Evolutionary conservation across 2,329 filamentous ascomycete genomes (phyloP).

Genomic region (Fusarium tanahbumbuense): DNA sequence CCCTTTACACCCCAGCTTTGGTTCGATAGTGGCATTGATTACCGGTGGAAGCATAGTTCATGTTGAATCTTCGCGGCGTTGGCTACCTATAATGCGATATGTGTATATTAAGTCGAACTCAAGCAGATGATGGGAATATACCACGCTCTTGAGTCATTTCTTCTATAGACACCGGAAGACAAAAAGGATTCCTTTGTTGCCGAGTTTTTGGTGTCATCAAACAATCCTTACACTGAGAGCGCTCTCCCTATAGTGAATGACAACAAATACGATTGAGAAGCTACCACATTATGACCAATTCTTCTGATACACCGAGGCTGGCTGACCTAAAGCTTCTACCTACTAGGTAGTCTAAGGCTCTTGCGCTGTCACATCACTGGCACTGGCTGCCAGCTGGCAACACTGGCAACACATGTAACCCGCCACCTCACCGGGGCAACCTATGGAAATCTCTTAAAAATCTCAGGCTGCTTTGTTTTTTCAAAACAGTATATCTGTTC

Average conservation of each 20-base stretch:
- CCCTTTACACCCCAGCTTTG: conserved; percentile 60
- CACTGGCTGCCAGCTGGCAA: conserved; percentile 18
- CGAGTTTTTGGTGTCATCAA: neutral
- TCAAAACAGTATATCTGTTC: neutral
- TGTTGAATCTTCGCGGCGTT: neutral
- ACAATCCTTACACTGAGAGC: neutral
- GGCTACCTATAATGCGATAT: neutral
- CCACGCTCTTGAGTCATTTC: neutral
- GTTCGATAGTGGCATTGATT: conserved; percentile 59
- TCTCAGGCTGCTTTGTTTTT: neutral
- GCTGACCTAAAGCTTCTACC: neutral
- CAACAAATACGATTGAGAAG: neutral
- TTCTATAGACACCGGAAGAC: neutral
- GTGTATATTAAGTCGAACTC: neutral
- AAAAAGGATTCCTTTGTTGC: neutral
- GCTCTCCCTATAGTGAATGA: neutral
- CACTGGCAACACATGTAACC: neutral
- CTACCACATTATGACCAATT: neutral
- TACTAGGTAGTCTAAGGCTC: neutral
- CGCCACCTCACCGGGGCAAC: neutral
- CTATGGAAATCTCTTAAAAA: neutral
- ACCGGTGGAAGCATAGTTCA: conserved; percentile 49
- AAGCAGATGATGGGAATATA: neutral
- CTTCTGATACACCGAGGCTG: too few relatives aligned
- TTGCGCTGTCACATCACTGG: neutral